Conservation (phyloP, 1,284 basidiomycete genomes). For the Testicularia cyperi region DNA sequence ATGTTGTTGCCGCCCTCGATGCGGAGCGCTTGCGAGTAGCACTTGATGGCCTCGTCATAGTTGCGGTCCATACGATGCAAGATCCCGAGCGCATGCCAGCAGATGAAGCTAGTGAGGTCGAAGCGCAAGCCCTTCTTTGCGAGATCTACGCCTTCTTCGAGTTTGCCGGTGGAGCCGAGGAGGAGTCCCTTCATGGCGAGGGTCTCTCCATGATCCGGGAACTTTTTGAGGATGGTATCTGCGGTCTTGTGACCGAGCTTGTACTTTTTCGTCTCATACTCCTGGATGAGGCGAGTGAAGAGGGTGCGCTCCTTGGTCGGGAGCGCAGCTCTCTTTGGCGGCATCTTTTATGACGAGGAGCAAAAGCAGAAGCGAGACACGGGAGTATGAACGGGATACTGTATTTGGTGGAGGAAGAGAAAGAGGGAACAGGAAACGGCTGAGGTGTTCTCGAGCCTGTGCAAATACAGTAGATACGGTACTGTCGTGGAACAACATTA, state of each 20-base stretch:
- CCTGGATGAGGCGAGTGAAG: slow-evolving; percentile 77
- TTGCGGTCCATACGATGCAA: slow-evolving; percentile 72
- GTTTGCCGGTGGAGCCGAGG: slow-evolving; percentile 45
- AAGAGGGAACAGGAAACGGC: too few relatives aligned
- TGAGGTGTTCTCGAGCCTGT: too few relatives aligned
- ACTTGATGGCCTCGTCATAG: slow-evolving; percentile 81
- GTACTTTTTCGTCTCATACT: slow-evolving; percentile 85
- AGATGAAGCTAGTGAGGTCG: slow-evolving; percentile 90
- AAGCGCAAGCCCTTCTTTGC: slow-evolving; percentile 80
- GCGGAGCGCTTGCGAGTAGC: slow-evolving; percentile 74
- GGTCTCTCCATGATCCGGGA: slow-evolving; percentile 80
- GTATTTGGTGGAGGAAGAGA: neutral
- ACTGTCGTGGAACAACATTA: too few relatives aligned
- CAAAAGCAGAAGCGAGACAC: too few relatives aligned
- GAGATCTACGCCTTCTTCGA: slow-evolving; percentile 71
- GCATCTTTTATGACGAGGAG: slow-evolving; percentile 28
- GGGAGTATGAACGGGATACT: neutral
- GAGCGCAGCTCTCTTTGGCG: slow-evolving; percentile 62
- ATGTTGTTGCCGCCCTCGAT: slow-evolving; percentile 87
- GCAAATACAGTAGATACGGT: too few relatives aligned
- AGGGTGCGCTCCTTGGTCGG: slow-evolving; percentile 80
- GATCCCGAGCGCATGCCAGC: slow-evolving; percentile 92
- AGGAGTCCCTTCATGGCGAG: slow-evolving; percentile 57
- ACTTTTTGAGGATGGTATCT: slow-evolving; percentile 91
- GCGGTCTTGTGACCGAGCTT: slow-evolving; percentile 88